Conservation (phyloP, 208 protist genomes). For the Dictyostelium gargantuum region DNA sequence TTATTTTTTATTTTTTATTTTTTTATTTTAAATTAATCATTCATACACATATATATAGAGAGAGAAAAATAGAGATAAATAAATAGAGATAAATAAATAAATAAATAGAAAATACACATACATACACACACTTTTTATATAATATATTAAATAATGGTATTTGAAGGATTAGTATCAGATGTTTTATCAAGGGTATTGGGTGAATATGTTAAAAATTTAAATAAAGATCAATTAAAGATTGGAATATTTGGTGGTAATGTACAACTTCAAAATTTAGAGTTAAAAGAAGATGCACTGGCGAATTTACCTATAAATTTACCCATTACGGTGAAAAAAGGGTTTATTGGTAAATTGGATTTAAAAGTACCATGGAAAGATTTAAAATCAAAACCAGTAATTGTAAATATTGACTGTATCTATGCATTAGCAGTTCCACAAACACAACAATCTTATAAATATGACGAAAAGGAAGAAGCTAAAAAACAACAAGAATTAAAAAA, state of each 20-base stretch:
- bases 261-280: conserved; percentile 43
- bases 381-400: conserved; percentile 56
- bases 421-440: conserved; percentile 33
- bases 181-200: conserved; percentile 62
- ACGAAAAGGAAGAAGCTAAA: conserved; percentile 40
- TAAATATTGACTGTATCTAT: conserved; percentile 47
- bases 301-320: conserved; percentile 64
- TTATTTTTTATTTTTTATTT: too few species aligned
- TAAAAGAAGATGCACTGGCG: conserved; percentile 62
- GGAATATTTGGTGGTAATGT: conserved; percentile 67
- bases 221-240: conserved; percentile 72
- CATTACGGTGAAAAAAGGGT: conserved; percentile 47
- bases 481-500: conserved; percentile 4
- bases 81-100: background rate
- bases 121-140: background rate
- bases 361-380: conserved; percentile 67
- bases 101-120: background rate
- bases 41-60: too few species aligned
- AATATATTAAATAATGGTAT: conserved; percentile 55
- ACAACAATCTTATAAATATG: conserved; percentile 15
- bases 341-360: conserved; percentile 50
- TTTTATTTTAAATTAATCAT: too few species aligned
- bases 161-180: conserved; percentile 72
- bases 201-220: conserved; percentile 71
- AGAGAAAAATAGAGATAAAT: too few species aligned